These are phyloP conservation scores for Arthrobotrys sinensis DNA, from an alignment of 2,329 filamentous ascomycete species.

Conservation along the genomic window DNA sequence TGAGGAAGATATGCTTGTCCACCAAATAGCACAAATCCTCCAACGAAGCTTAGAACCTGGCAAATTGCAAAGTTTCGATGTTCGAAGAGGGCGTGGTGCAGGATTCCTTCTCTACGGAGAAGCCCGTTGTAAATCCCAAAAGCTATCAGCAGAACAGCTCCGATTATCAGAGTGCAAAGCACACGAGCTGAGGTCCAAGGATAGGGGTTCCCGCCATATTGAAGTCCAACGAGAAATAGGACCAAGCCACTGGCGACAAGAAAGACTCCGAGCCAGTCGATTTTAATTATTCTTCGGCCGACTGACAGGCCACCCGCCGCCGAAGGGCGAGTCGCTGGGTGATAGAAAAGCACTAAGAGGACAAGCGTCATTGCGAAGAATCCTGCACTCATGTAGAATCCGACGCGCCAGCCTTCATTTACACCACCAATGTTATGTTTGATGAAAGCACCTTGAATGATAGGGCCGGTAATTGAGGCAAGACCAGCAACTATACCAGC, in stretches of 20 bases:
- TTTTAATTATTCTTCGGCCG: not conserved
- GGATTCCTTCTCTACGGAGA: not conserved
- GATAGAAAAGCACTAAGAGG: not conserved
- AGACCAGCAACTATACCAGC: not conserved
- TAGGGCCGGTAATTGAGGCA: not conserved
- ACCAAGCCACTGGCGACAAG: slow-evolving; percentile 2
- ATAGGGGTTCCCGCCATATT: not conserved
- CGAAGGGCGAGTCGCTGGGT: not conserved
- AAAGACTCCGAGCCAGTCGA: not conserved
- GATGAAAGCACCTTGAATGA: not conserved
- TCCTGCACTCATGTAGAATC: not conserved
- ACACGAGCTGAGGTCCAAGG: not conserved
- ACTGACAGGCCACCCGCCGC: not conserved
- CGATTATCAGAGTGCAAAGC: not conserved
- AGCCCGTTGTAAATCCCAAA: not conserved
- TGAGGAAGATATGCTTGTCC: not conserved
- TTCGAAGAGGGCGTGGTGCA: not conserved
- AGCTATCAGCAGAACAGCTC: not conserved
- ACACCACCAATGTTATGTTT: not conserved
- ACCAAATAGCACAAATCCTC: not conserved
- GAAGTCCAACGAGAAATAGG: not conserved
- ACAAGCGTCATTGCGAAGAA: slow-evolving; percentile 6
- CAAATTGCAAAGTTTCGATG: not conserved
- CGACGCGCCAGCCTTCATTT: not conserved
- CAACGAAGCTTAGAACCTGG: not conserved